Base-by-base conservation (phyloP, 228 moss, liverwort and hornwort genomes). In the Sphagnum fallax region DNA sequence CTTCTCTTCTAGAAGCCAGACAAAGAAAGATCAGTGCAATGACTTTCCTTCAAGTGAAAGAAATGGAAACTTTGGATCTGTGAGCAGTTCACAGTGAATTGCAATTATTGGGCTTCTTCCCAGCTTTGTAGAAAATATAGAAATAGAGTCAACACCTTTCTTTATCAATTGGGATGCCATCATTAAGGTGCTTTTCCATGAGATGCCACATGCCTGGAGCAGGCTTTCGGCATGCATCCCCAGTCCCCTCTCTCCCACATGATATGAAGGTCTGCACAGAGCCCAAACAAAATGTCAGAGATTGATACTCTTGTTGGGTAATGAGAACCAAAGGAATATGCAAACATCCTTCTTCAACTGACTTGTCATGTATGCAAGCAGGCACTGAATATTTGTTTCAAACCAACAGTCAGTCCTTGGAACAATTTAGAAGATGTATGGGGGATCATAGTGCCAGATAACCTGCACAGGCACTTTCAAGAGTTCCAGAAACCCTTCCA, bases 381-480 rank as follows among this genome's bases (percentile, higher is more conserved):
- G 6, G 63, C 16, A 16, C 8, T 47, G 32, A 32, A 32, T 32
- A 32, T 3, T 32, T 32, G 32, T 32, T 32, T 32, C 32, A 32
- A 32, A 3, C 32, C 32, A 1, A 32, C 32, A 32, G 32, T 32
- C 32, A 32, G 32, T 32, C 2, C 32, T 32, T 32, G 32, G 32
- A 32, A 32, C 32, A 32, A 32, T 32, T 32, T 32, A 32, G 32
- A 32, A 32, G 32, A 32, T 32, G 32, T 32, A 32, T 32, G 32
- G 0, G 32, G 32, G 32, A 32, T 32, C 32, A 32, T 32, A 49
- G 58, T 12, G 51, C 14, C 49, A 55, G n/a, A 70, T 69, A 57
- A 90, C 96, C 89, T 92, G 97, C 80, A 97, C 76, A 18, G 97
- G 97, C 51, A 91, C 83, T 53, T 85, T 77, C 71, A 84, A 87